Conservation (phyloP, 805 yeast genomes). For the Clavispora vitiphila region DNA sequence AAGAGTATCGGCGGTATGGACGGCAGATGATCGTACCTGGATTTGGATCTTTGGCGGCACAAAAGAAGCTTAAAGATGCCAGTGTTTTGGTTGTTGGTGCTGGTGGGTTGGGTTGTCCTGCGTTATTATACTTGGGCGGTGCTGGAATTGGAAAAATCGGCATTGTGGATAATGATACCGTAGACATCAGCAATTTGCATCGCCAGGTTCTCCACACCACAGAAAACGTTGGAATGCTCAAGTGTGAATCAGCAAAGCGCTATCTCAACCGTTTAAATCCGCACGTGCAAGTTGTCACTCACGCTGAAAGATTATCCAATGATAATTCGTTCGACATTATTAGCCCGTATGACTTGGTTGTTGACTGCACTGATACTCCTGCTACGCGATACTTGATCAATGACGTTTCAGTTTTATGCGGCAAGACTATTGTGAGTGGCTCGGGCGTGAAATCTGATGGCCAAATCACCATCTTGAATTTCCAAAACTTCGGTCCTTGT, state of each 20-base stretch:
- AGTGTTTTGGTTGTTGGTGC: conserved; percentile 83
- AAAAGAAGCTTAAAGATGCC: conserved; percentile 51
- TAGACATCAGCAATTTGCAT: conserved; percentile 82
- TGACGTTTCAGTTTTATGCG: conserved; percentile 69
- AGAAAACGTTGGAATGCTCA: conserved; percentile 58
- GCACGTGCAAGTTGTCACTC: conserved; percentile 48
- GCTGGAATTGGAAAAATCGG: conserved; percentile 86
- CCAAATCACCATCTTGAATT: conserved; percentile 75
- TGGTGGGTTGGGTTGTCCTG: conserved; percentile 96
- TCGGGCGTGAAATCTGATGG: conserved; percentile 92
- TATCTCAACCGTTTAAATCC: conserved; percentile 62
- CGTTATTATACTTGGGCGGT: conserved; percentile 75
- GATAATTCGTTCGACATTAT: conserved; percentile 62
- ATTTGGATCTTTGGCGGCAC: conserved; percentile 50
- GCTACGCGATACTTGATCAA: conserved; percentile 79
- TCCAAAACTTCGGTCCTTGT: conserved; percentile 71
- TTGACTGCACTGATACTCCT: conserved; percentile 96
- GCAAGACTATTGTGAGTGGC: conserved; percentile 79
- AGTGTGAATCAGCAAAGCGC: conserved; percentile 72
- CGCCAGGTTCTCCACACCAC: conserved; percentile 81
- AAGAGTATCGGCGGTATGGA: conserved; percentile 83
- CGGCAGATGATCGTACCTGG: conserved; percentile 92
- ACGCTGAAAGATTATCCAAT: conserved; percentile 46
- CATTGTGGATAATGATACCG: conserved; percentile 80
- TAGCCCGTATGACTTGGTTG: conserved; percentile 61